These are phyloP conservation scores for Aspergillus mulundensis DNA, from an alignment of 495 filamentous ascomycete species.

Conservation along the genomic window DNA sequence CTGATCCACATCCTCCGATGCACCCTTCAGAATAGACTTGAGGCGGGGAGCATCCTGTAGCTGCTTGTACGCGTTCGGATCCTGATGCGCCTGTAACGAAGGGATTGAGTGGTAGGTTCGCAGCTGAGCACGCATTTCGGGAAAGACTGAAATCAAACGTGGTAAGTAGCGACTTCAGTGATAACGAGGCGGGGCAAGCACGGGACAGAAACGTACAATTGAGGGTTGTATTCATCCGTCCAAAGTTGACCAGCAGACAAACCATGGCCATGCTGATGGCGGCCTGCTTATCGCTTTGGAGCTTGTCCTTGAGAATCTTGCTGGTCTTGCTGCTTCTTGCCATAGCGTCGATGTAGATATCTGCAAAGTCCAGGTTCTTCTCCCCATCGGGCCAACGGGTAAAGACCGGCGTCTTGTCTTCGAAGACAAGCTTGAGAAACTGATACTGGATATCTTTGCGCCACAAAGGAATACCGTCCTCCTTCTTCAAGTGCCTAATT, in stretches of 20 bases:
- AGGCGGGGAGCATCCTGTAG: constrained; percentile 93
- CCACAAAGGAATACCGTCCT: constrained; percentile 95
- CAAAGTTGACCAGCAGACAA: constrained; percentile 93
- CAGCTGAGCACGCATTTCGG: constrained; percentile 97
- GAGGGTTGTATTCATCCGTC: constrained; percentile 96
- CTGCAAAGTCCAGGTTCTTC: constrained; percentile 79
- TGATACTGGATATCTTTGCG: constrained; percentile 96
- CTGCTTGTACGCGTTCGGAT: constrained; percentile 95
- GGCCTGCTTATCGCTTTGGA: constrained; percentile 84
- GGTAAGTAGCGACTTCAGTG: constrained; percentile 10
- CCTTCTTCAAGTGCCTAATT: constrained; percentile 93
- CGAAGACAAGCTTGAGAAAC: constrained; percentile 87
- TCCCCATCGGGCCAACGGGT: constrained; percentile 72
- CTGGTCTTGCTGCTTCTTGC: constrained; percentile 97
- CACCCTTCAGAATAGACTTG: constrained; percentile 96
- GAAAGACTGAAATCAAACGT: constrained; percentile 70
- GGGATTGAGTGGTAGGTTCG: constrained; percentile 98
- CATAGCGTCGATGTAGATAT: constrained; percentile 98
- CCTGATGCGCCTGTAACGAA: constrained; percentile 89
- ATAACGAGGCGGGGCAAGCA: background rate
- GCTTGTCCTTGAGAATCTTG: constrained; percentile 95
- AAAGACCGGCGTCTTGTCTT: constrained; percentile 79
- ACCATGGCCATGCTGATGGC: constrained; percentile 99
- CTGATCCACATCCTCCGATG: constrained; percentile 87
- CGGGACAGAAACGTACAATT: constrained; percentile 65